These are phyloP conservation scores for Gilbertella persicaria DNA, from an alignment of 371 early-diverging fungal species.

Conservation along the genomic window DNA sequence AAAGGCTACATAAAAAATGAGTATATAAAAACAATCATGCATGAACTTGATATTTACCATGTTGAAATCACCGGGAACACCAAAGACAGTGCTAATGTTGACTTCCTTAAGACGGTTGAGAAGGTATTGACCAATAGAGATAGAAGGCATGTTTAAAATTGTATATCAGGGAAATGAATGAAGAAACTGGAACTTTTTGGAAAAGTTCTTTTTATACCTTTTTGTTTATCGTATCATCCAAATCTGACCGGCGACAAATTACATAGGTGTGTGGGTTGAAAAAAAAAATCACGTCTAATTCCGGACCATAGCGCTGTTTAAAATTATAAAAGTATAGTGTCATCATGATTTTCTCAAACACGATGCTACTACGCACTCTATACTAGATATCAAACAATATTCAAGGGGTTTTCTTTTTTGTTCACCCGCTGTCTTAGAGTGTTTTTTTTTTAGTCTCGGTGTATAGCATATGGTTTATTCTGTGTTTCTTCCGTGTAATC, in stretches of 20 bases:
- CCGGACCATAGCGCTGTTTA: slow-evolving; percentile 8
- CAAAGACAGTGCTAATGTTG: slow-evolving; percentile 43
- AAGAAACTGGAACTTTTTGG: slow-evolving; percentile 6
- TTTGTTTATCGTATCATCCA: slow-evolving; percentile 17
- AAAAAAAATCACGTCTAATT: background rate
- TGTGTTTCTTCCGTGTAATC: background rate
- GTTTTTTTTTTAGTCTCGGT: too few relatives aligned
- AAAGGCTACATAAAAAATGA: slow-evolving; percentile 8
- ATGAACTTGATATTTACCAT: slow-evolving; percentile 24
- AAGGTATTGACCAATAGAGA: slow-evolving; percentile 36
- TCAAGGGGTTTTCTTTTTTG: too few relatives aligned
- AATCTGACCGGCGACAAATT: slow-evolving; percentile 9
- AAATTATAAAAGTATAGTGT: slow-evolving; percentile 10
- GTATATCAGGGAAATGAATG: background rate
- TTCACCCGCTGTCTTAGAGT: too few relatives aligned
- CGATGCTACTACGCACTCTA: too few relatives aligned
- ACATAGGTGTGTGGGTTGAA: slow-evolving; percentile 1
- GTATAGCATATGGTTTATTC: background rate
- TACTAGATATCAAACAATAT: too few relatives aligned
- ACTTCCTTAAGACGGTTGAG: slow-evolving; percentile 48
- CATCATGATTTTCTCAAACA: background rate
- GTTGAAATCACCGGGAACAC: slow-evolving; percentile 53
- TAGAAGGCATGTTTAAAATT: slow-evolving; percentile 15
- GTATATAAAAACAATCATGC: background rate
- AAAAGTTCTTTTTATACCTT: slow-evolving; percentile 4